These are phyloP conservation scores for Ramaria sp. DNA, from an alignment of 768 basidiomycete genomes.

Conservation along the genomic window DNA sequence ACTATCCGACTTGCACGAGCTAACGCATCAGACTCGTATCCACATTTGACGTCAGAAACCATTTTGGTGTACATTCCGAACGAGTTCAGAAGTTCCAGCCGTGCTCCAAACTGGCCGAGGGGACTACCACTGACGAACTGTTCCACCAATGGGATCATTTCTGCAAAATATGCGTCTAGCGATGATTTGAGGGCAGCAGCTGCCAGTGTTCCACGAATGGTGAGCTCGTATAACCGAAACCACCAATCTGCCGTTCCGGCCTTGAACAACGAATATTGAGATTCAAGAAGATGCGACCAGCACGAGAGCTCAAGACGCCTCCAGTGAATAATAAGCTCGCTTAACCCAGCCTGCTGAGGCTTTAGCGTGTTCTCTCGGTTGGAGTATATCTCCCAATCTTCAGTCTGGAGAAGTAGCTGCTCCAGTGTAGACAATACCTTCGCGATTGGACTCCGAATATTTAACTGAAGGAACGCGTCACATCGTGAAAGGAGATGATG, in stretches of 20 bases:
- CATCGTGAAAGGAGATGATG: constrained; percentile 71
- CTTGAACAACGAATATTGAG: constrained; percentile 41
- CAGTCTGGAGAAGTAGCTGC: constrained; percentile 72
- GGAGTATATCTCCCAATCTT: constrained; percentile 97
- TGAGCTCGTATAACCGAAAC: constrained; percentile 80
- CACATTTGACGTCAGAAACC: constrained; percentile 25
- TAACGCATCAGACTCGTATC: constrained; percentile 25
- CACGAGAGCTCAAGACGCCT: constrained; percentile 79
- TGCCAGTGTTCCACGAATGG: constrained; percentile 48
- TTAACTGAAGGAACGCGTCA: constrained; percentile 48
- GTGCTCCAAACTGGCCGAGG: constrained; percentile 70
- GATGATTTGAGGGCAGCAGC: constrained; percentile 28
- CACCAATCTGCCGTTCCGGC: constrained; percentile 60
- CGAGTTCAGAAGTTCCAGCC: constrained; percentile 56
- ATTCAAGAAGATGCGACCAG: constrained; percentile 74
- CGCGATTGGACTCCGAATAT: constrained; percentile 64
- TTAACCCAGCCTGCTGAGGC: constrained; percentile 52
- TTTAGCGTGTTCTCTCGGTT: constrained; percentile 80
- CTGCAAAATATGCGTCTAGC: constrained; percentile 44
- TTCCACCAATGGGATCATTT: constrained; percentile 68
- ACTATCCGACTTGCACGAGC: constrained; percentile 48
- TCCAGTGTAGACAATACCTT: constrained; percentile 77
- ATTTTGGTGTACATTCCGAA: constrained; percentile 46
- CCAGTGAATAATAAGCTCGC: constrained; percentile 77
- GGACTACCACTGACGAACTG: constrained; percentile 66